Base-by-base conservation (phyloP, 1,139 yeast genomes). In the Pichia sp. region DNA sequence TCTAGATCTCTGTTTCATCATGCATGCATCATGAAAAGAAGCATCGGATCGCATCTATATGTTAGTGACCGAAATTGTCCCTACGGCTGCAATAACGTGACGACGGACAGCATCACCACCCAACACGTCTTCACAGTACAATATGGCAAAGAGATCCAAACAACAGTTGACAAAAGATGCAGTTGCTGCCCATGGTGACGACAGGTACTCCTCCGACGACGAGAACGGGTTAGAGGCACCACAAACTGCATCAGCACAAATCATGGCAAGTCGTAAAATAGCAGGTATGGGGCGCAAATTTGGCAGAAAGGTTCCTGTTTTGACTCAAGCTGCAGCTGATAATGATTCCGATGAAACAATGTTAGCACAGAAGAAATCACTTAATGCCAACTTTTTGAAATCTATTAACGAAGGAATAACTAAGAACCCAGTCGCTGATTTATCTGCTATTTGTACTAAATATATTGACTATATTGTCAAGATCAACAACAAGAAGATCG, bases 321-420 rank as follows among this genome's bases (percentile, higher is more conserved):
- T 14, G 3, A 19, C 3, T 13, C 11, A 5, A n/a, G 6, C 24
- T 18, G 11, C 3, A 9, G 10, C 32, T 23, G 30, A 29, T n/a
- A 28, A 28, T 9, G 50, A 60, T 21, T 59, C 52, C 5, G 12
- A 13, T 26, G 22, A 17, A 10, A 22, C 18, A 11, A 4, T 18
- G 37, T 54, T 63, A 28, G 62, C 59, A 13, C 74, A 75, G 49
- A 55, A 77, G 25, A 73, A 69, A 50, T 94, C 94, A 1, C 66
- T 86, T 53, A 85, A 85, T 55, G 71, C 73, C 19, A 74, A 69
- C 42, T 81, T 86, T 48, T 60, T 73, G 21, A 66, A 66, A 16
- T 64, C 74, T 22, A 56, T 86, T 32, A 61, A 62, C 24, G 59
- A 63, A 24, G 62, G 71, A 20, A 57, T 67, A 31, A 49, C 52